These are phyloP conservation scores for Mesembryanthemum crystallinum DNA, from an alignment of 148 eudicot species.

Conservation along the genomic window DNA sequence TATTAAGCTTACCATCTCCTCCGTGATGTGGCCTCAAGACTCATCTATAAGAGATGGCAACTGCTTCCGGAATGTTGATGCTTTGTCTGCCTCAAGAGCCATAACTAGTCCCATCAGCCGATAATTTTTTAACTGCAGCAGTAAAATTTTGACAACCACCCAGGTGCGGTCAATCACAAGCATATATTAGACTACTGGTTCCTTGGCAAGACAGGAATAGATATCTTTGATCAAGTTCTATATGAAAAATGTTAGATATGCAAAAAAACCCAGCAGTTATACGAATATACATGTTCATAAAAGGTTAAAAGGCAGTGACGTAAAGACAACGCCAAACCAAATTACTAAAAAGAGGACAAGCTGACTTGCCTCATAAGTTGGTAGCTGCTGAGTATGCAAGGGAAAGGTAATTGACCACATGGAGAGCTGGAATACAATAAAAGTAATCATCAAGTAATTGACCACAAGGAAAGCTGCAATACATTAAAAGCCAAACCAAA, in stretches of 20 bases:
- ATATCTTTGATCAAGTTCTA: not conserved
- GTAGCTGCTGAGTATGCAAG: constrained; percentile 47
- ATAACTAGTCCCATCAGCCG: constrained; percentile 73
- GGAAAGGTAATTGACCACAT: constrained; percentile 77
- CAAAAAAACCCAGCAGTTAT: not conserved
- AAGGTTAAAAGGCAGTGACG: not conserved
- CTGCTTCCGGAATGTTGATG: constrained; percentile 47
- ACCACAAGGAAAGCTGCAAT: constrained; percentile 52
- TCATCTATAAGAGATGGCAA: constrained; percentile 63
- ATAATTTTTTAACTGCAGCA: constrained; percentile 68
- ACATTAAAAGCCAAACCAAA: constrained; percentile 11
- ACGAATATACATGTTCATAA: not conserved
- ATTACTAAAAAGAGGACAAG: not conserved
- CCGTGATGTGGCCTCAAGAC: constrained; percentile 25
- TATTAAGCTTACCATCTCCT: not conserved
- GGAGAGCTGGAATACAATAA: constrained; percentile 59
- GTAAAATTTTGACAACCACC: constrained; percentile 1
- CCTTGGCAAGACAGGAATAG: not conserved
- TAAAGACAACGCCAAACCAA: not conserved
- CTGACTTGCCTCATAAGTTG: constrained; percentile 60
- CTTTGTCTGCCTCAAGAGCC: constrained; percentile 68
- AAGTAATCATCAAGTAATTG: constrained; percentile 9
- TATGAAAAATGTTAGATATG: not conserved
- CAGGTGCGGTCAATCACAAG: not conserved
- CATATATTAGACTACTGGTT: not conserved